These are phyloP conservation scores for Acer saccharum DNA, from an alignment of 345 rosid species.

Conservation along the genomic window DNA sequence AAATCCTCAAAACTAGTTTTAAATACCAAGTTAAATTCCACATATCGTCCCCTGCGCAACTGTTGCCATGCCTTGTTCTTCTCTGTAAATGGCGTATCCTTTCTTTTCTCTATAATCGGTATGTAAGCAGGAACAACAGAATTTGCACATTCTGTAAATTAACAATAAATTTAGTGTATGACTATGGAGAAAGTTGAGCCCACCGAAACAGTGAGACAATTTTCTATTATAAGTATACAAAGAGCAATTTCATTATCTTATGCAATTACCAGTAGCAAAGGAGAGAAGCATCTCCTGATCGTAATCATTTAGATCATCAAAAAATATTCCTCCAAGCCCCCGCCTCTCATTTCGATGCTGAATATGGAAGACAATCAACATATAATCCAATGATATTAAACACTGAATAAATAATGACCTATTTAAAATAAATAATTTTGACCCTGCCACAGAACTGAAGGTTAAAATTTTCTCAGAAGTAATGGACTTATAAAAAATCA, in stretches of 20 bases:
- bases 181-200: neutral
- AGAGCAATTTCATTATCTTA: neutral
- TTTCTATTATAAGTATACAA: neutral
- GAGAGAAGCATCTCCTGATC: constrained; percentile 96
- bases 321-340: constrained; percentile 98
- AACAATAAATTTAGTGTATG: neutral
- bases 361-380: constrained; percentile 23
- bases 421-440: neutral
- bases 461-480: neutral
- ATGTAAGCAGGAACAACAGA: constrained; percentile 91
- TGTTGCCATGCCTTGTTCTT: constrained; percentile 96
- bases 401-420: neutral
- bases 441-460: neutral
- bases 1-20: neutral
- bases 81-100: constrained; percentile 72
- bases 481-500: neutral
- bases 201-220: neutral
- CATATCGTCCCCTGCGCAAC: constrained; percentile 92
- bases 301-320: constrained; percentile 89
- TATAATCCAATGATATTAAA: constrained; percentile 1
- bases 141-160: constrained; percentile 79
- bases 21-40: constrained; percentile 92
- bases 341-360: constrained; percentile 95
- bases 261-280: constrained; percentile 80
- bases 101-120: constrained; percentile 87